Percentiles rank a stretch among this genome's conserved stretches.
phyloP scores from a whole-genome alignment of 805 yeast species.

The Kodamaea fukazawae region DNA sequence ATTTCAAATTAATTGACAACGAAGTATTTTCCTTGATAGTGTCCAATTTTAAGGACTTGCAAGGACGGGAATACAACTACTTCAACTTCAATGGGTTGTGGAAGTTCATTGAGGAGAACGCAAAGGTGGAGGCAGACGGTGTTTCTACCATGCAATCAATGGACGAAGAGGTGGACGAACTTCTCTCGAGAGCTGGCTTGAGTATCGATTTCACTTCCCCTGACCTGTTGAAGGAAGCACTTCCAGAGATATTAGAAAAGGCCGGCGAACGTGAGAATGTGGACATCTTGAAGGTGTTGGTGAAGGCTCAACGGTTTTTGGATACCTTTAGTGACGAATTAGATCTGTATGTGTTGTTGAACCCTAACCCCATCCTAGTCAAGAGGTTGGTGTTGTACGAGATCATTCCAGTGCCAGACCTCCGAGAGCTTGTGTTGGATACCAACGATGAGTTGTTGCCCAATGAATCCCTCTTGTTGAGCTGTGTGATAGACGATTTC shows the following conservation, averaged over 20 bases:
- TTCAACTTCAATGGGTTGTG: constrained; percentile 33
- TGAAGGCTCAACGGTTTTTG: constrained; percentile 9
- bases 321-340: not conserved
- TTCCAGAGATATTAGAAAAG: constrained; percentile 19
- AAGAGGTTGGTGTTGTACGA: too few relatives aligned
- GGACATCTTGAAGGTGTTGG: constrained; percentile 15
- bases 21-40: constrained; percentile 37
- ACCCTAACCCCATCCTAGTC: too few relatives aligned
- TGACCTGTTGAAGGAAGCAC: not conserved
- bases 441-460: too few relatives aligned
- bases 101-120: constrained; percentile 27
- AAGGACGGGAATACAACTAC: constrained; percentile 31
- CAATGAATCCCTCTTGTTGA: not conserved
- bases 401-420: too few relatives aligned
- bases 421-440: too few relatives aligned
- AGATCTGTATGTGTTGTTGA: too few relatives aligned
- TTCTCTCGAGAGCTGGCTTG: not conserved
- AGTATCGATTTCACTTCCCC: not conserved
- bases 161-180: not conserved
- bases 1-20: constrained; percentile 32
- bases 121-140: not conserved
- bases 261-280: constrained; percentile 1
- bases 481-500: constrained; percentile 13
- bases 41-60: constrained; percentile 33
- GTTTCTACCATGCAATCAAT: too few relatives aligned